Evolutionary conservation across 306 rosid species (phyloP).

Genomic region (Begonia masoniana): DNA sequence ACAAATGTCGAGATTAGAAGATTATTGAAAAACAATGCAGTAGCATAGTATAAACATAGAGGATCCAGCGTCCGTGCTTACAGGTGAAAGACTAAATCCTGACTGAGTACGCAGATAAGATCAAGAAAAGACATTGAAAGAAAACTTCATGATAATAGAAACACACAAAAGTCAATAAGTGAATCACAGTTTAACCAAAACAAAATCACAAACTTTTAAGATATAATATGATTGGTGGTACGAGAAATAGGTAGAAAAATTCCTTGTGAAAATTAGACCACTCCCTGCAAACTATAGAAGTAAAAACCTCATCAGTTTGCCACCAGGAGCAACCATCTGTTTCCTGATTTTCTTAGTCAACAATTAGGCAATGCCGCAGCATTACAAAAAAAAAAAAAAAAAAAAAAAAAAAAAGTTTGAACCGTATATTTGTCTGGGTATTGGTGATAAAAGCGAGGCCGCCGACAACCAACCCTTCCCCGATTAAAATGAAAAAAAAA

Average conservation of each 20-base stretch:
- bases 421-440: slow-evolving; percentile 87
- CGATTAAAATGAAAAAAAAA: slow-evolving; percentile 1
- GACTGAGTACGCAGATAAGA: slow-evolving; percentile 71
- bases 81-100: slow-evolving; percentile 96
- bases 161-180: no score
- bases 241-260: slow-evolving; percentile 85
- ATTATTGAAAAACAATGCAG: background rate
- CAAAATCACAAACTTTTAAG: slow-evolving; percentile 15
- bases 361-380: no score
- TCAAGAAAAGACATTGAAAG: slow-evolving; percentile 58
- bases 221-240: slow-evolving; percentile 99
- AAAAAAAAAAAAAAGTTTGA: slow-evolving; percentile 5
- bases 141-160: background rate
- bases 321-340: no score
- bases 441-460: slow-evolving; percentile 77
- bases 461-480: slow-evolving; percentile 84
- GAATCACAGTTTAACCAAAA: background rate
- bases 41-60: background rate
- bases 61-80: slow-evolving; percentile 34
- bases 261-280: slow-evolving; percentile 99
- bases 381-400: no score
- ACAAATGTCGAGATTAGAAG: slow-evolving; percentile 2
- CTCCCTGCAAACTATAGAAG: slow-evolving; percentile 32
- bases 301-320: no score
- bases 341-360: no score